Evolutionary conservation across 345 rosid genomes (phyloP).

Genomic region (Noccaea caerulescens): DNA sequence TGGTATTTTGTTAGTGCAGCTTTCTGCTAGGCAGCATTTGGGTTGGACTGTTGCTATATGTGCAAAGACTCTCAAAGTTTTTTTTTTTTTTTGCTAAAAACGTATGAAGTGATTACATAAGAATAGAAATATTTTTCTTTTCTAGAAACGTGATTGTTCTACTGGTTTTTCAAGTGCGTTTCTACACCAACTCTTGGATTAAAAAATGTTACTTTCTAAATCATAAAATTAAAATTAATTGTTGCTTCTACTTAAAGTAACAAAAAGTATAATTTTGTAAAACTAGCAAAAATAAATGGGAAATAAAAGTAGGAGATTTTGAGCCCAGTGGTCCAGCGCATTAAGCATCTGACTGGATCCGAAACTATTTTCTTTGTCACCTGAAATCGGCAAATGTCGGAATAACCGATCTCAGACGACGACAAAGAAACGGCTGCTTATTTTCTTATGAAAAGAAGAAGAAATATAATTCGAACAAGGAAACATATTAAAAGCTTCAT

Average conservation of each 20-base stretch:
- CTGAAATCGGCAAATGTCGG: constrained; percentile 30
- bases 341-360: no score
- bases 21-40: not conserved
- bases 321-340: no score
- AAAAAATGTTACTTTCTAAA: not conserved
- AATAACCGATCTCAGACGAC: constrained; percentile 36
- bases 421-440: constrained; percentile 25
- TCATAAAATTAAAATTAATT: not conserved
- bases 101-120: no score
- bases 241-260: not conserved
- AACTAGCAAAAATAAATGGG: not conserved
- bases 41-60: constrained; percentile 7
- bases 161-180: not conserved
- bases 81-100: no score
- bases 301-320: not conserved
- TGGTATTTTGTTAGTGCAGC: constrained; percentile 19
- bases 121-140: no score
- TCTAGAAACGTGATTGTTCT: not conserved
- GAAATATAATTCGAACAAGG: constrained; percentile 3
- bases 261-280: not conserved
- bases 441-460: not conserved
- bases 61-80: no score
- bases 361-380: not conserved
- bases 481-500: constrained; percentile 20
- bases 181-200: not conserved